Evolutionary conservation across 2,329 filamentous ascomycete species (phyloP).

Genomic region (Talaromyces sp.): DNA sequence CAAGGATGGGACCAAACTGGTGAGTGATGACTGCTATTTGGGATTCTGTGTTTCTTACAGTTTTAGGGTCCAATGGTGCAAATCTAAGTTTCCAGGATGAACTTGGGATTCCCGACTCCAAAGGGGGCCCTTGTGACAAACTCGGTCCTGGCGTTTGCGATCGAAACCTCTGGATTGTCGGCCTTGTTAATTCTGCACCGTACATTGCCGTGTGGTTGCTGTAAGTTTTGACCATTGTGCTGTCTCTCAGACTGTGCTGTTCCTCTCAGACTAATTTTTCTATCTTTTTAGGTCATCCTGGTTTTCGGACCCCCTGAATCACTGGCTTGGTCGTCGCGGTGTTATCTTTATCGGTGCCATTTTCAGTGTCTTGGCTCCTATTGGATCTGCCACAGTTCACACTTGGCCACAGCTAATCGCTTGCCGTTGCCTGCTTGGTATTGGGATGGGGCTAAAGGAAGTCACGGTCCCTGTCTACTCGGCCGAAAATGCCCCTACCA

Average conservation of each 20-base stretch:
- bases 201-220: slow-evolving; percentile 41
- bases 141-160: slow-evolving; percentile 17
- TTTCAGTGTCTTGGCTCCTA: slow-evolving; percentile 62
- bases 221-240: not conserved
- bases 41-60: not conserved
- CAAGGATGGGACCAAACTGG: slow-evolving; percentile 52
- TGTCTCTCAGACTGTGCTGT: not conserved
- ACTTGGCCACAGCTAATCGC: slow-evolving; percentile 55
- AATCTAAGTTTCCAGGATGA: slow-evolving; percentile 47
- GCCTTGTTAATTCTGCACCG: slow-evolving; percentile 54
- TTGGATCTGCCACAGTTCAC: slow-evolving; percentile 59
- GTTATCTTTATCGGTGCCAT: slow-evolving; percentile 60
- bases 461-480: slow-evolving; percentile 54
- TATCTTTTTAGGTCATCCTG: slow-evolving; percentile 45
- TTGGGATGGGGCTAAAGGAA: slow-evolving; percentile 57
- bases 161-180: slow-evolving; percentile 56
- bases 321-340: slow-evolving; percentile 56
- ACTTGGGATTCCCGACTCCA: slow-evolving; percentile 40
- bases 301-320: slow-evolving; percentile 63
- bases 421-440: slow-evolving; percentile 53
- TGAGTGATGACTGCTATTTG: not conserved
- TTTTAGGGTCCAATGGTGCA: slow-evolving; percentile 41
- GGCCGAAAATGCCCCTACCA: slow-evolving; percentile 53
- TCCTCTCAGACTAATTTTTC: not conserved
- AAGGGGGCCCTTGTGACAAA: slow-evolving; percentile 26